Evolutionary conservation across 495 filamentous ascomycete species (phyloP).

Genomic region (Penicillium pancosmium): DNA sequence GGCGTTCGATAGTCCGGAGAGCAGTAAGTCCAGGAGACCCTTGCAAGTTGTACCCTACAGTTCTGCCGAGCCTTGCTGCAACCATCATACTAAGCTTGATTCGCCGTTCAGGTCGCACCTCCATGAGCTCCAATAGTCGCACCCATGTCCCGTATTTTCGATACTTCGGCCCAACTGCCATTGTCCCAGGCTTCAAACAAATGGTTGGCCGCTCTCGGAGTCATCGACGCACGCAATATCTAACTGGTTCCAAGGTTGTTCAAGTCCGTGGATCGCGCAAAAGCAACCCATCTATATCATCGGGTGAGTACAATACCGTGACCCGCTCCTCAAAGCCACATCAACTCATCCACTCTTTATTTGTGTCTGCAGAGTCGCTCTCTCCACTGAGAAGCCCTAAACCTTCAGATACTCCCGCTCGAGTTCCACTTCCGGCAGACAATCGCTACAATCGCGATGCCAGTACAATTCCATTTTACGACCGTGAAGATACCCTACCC

Average conservation of each 20-base stretch:
- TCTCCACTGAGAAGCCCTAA: conserved; percentile 43
- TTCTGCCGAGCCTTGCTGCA: background rate
- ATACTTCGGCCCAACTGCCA: conserved; percentile 87
- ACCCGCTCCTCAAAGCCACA: background rate
- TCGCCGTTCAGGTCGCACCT: conserved; percentile 37
- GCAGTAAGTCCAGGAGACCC: conserved; percentile 32
- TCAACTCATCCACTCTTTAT: conserved; percentile 9
- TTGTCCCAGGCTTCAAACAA: conserved; percentile 89
- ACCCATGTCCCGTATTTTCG: conserved; percentile 83
- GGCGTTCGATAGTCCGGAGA: conserved; percentile 41
- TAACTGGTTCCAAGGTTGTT: conserved; percentile 47
- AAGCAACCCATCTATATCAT: conserved; percentile 52
- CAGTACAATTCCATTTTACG: conserved; percentile 78
- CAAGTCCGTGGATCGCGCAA: conserved; percentile 63
- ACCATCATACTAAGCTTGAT: conserved; percentile 19
- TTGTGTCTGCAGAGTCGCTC: conserved; percentile 30
- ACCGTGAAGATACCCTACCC: conserved; percentile 65
- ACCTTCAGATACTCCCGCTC: conserved; percentile 24
- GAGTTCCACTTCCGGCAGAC: conserved; percentile 36
- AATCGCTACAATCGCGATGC: conserved; percentile 51
- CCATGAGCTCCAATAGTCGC: conserved; percentile 45
- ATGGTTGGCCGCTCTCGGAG: conserved; percentile 57
- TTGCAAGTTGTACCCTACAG: background rate
- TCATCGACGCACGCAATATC: conserved; percentile 5
- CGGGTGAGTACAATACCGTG: conserved; percentile 34